A percentile compares a stretch with the other conserved stretches of the same genome.
phyloP scores from a whole-genome alignment of 2,329 filamentous ascomycete genomes.

The Keithomyces neogunnii region DNA sequence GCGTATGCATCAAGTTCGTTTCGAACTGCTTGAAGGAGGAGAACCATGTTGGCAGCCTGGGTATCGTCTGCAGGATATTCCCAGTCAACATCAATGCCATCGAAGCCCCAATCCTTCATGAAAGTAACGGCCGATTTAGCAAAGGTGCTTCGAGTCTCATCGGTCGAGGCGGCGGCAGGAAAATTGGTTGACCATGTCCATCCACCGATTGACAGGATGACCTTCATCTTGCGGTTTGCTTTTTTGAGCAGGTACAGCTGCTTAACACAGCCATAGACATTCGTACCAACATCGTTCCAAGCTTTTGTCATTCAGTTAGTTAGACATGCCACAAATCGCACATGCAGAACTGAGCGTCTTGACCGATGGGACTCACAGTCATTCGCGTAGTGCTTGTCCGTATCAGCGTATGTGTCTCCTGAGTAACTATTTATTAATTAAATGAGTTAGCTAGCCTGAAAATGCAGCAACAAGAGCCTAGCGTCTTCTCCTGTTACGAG shows the following conservation, averaged over 20 bases:
- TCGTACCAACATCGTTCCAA: conserved; percentile 57
- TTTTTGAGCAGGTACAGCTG: conserved; percentile 74
- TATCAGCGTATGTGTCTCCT: conserved; percentile 61
- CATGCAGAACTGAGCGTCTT: neutral
- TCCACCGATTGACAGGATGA: conserved; percentile 73
- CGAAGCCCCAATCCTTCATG: conserved; percentile 63
- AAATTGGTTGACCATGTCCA: conserved; percentile 81
- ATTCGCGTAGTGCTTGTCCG: conserved; percentile 61
- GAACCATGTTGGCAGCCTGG: conserved; percentile 35
- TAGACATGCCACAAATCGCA: neutral
- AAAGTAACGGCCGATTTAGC: conserved; percentile 60
- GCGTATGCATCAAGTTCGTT: conserved; percentile 40
- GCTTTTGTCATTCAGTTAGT: conserved; percentile 17
- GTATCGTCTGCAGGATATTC: conserved; percentile 28
- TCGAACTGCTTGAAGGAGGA: conserved; percentile 35
- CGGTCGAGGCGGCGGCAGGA: conserved; percentile 54
- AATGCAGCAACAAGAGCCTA: neutral
- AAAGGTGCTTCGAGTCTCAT: conserved; percentile 54
- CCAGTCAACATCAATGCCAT: conserved; percentile 37
- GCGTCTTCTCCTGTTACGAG: neutral
- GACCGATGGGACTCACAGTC: conserved; percentile 42
- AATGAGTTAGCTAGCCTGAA: neutral
- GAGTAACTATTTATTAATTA: conserved; percentile 35
- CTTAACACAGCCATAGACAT: conserved; percentile 75
- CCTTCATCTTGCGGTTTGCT: conserved; percentile 66